Percentiles rank a stretch among this genome's conserved stretches.
Conservation (phyloP, 2,329 filamentous ascomycete species). For the Volutella citrinella region DNA sequence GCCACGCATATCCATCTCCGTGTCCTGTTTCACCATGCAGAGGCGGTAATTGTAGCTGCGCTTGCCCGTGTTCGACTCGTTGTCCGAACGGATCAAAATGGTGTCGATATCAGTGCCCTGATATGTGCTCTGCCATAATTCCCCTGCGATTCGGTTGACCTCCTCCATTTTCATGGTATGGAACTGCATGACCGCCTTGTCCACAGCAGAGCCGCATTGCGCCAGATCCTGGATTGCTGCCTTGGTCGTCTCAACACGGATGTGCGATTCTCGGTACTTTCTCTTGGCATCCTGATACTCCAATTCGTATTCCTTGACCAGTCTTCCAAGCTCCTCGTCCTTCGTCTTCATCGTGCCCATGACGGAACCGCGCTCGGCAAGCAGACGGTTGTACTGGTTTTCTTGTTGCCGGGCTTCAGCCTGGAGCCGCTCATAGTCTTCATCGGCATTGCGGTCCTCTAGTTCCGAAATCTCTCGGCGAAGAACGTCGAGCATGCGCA, state of each 20-base stretch:
- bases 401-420: slow-evolving; percentile 67
- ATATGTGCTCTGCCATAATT: slow-evolving; percentile 97
- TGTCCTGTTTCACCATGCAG: slow-evolving; percentile 95
- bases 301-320: slow-evolving; percentile 76
- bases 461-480: slow-evolving; percentile 69
- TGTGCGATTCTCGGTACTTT: slow-evolving; percentile 83
- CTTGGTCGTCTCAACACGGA: slow-evolving; percentile 87
- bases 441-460: slow-evolving; percentile 74
- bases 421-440: slow-evolving; percentile 74
- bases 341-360: slow-evolving; percentile 80
- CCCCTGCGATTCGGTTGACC: slow-evolving; percentile 90
- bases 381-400: slow-evolving; percentile 63
- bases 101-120: slow-evolving; percentile 96
- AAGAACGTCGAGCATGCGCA: slow-evolving; percentile 65
- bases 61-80: slow-evolving; percentile 69
- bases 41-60: slow-evolving; percentile 95
- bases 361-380: slow-evolving; percentile 70
- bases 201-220: slow-evolving; percentile 78
- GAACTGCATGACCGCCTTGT: slow-evolving; percentile 97
- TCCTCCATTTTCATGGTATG: slow-evolving; percentile 97
- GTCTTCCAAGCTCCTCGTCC: slow-evolving; percentile 71
- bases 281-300: slow-evolving; percentile 81
- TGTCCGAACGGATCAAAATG: slow-evolving; percentile 90
- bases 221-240: slow-evolving; percentile 88
- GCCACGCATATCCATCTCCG: slow-evolving; percentile 99